phyloP scores from a whole-genome alignment of 805 yeast species.

The Myxozyma kluyveri region DNA sequence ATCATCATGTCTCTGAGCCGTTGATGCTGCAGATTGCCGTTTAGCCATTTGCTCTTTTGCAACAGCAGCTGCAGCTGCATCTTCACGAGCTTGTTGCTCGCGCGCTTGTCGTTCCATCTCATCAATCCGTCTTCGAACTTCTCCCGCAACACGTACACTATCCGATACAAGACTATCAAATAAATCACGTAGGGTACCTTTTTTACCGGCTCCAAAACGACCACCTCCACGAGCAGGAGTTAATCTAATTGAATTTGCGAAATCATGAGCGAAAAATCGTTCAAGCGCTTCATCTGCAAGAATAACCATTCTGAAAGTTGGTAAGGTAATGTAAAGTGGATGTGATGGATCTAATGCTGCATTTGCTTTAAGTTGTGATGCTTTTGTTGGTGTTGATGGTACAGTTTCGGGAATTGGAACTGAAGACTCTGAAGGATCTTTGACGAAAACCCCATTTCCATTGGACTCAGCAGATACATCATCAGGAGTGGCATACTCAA shows the following conservation, averaged over 20 bases:
- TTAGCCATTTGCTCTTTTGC: constrained; percentile 2
- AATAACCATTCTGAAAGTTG: constrained; percentile 92
- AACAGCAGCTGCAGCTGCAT: constrained; percentile 16
- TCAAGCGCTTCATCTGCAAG: constrained; percentile 93
- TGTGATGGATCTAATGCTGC: constrained; percentile 78
- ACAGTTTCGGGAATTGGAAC: constrained; percentile 14
- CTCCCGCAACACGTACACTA: constrained; percentile 86
- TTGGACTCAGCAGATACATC: constrained; percentile 7
- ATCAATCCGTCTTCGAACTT: constrained; percentile 85
- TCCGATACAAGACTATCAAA: constrained; percentile 89
- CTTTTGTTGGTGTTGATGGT: constrained; percentile 20
- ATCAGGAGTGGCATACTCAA: constrained; percentile 67
- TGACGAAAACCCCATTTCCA: no score
- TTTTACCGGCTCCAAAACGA: constrained; percentile 15
- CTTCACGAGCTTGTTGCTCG: constrained; percentile 32
- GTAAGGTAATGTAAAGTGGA: constrained; percentile 70
- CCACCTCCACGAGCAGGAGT: constrained; percentile 21
- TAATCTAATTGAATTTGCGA: constrained; percentile 30
- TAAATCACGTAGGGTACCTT: constrained; percentile 63
- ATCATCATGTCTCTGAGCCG: constrained; percentile 12
- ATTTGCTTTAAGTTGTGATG: constrained; percentile 53
- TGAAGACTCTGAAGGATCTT: neutral
- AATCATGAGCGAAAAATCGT: constrained; percentile 60
- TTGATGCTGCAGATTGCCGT: constrained; percentile 1
- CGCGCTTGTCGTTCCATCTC: constrained; percentile 39